A percentile compares a stretch with the other conserved stretches of the same genome.
These are phyloP conservation scores for Pulveroboletus sp. DNA, from an alignment of 768 basidiomycete genomes.

Conservation along the genomic window DNA sequence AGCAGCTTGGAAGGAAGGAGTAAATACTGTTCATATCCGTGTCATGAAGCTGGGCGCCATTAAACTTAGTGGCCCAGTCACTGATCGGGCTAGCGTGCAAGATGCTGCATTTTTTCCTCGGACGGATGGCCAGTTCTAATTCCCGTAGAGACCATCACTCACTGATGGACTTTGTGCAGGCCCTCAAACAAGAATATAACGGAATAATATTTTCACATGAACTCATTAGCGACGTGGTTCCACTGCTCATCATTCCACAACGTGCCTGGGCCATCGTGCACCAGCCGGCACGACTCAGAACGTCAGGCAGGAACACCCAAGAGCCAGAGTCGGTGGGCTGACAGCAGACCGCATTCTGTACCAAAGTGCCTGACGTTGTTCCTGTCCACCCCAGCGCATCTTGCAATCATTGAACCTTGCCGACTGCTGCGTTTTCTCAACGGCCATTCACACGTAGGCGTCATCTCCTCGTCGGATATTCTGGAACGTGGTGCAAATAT, in stretches of 20 bases:
- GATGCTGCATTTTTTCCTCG: constrained; percentile 7
- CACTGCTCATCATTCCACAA: neutral
- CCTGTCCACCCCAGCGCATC: constrained; percentile 5
- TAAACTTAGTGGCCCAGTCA: constrained; percentile 6
- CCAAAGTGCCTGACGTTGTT: neutral
- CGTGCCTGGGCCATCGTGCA: neutral
- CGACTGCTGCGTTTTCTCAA: constrained; percentile 2
- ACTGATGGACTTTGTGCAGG: constrained; percentile 7
- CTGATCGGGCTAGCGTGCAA: constrained; percentile 4
- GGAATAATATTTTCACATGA: constrained; percentile 8
- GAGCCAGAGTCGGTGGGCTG: neutral
- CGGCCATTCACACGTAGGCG: constrained; percentile 15
- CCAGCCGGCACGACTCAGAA: constrained; percentile 3
- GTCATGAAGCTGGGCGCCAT: constrained; percentile 18
- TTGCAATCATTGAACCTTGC: constrained; percentile 16
- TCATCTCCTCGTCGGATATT: constrained; percentile 10
- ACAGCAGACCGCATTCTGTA: neutral
- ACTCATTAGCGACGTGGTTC: constrained; percentile 6
- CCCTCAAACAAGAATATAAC: constrained; percentile 1
- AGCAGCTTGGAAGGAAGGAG: constrained; percentile 1
- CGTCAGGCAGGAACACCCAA: neutral
- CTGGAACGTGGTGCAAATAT: constrained; percentile 12
- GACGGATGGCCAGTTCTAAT: constrained; percentile 14
- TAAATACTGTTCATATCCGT: constrained; percentile 22
- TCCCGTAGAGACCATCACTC: constrained; percentile 11